phyloP scores from a whole-genome alignment of 2,329 filamentous ascomycete genomes.

The Exophiala sp. region DNA sequence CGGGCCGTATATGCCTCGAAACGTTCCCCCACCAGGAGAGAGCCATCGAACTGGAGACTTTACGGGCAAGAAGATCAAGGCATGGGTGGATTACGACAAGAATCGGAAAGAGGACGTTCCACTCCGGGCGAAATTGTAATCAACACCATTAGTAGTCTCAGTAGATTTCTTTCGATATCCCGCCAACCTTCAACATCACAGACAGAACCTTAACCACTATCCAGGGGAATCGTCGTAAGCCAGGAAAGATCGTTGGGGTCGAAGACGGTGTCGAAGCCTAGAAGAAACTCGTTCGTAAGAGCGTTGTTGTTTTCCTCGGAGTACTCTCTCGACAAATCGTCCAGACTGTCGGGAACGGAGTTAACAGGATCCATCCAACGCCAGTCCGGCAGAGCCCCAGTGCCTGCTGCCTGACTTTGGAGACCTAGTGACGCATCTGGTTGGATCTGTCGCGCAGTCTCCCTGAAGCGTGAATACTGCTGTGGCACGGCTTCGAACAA shows the following conservation, averaged over 20 bases:
- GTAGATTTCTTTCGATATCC: too few relatives aligned
- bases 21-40: neutral
- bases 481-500: conserved; percentile 12
- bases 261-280: conserved; percentile 6
- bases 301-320: neutral
- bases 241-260: conserved; percentile 11
- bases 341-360: neutral
- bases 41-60: neutral
- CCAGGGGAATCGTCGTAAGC: conserved; percentile 8
- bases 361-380: neutral
- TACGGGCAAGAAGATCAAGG: neutral
- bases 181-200: too few relatives aligned
- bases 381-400: neutral
- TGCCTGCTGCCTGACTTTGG: neutral
- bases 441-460: neutral
- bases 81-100: neutral
- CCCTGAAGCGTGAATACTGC: conserved; percentile 4
- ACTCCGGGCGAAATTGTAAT: neutral
- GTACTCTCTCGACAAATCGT: neutral
- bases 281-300: neutral
- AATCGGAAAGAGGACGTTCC: neutral
- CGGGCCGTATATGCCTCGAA: neutral
- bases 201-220: neutral
- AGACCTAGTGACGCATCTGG: neutral
- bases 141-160: too few relatives aligned